A percentile compares a stretch with the other conserved stretches of the same genome.
These are phyloP conservation scores for Hsuehochloa calcarea DNA, from an alignment of 176 grass and related monocot species.

Conservation along the genomic window DNA sequence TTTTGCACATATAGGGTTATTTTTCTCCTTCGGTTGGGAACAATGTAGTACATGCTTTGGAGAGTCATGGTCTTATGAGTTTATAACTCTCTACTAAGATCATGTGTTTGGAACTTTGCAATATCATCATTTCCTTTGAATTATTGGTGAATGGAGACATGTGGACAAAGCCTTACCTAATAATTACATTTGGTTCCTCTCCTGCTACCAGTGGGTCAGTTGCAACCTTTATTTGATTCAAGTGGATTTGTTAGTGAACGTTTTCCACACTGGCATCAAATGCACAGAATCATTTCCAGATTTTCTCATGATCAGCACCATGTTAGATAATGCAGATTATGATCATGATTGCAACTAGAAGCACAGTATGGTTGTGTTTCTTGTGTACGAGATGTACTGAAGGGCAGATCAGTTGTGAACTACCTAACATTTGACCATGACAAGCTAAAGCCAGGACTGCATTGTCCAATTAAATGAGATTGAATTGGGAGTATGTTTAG, in stretches of 20 bases:
- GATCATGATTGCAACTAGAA: background rate
- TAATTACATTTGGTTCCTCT: conserved; percentile 22
- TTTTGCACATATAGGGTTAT: background rate
- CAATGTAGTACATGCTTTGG: background rate
- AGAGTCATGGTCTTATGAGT: background rate
- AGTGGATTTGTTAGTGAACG: background rate
- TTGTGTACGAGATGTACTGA: background rate
- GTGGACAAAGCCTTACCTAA: background rate
- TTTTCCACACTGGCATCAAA: background rate
- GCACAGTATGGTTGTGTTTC: background rate
- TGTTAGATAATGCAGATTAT: conserved; percentile 3
- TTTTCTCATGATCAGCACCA: background rate
- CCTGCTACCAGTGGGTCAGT: background rate
- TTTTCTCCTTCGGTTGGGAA: background rate
- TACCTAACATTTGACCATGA: conserved; percentile 5
- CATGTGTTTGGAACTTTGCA: background rate
- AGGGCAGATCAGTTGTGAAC: background rate
- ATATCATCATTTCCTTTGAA: conserved; percentile 16
- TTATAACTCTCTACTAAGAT: background rate
- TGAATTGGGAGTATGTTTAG: background rate
- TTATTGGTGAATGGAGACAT: background rate
- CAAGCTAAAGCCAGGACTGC: background rate
- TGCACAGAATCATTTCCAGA: background rate
- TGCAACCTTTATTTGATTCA: background rate
- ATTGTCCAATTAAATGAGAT: background rate